Percentiles rank a stretch among this genome's conserved stretches.
These are phyloP conservation scores for Cryphonectria radicalis DNA, from an alignment of 2,329 filamentous ascomycete genomes.

Conservation along the genomic window DNA sequence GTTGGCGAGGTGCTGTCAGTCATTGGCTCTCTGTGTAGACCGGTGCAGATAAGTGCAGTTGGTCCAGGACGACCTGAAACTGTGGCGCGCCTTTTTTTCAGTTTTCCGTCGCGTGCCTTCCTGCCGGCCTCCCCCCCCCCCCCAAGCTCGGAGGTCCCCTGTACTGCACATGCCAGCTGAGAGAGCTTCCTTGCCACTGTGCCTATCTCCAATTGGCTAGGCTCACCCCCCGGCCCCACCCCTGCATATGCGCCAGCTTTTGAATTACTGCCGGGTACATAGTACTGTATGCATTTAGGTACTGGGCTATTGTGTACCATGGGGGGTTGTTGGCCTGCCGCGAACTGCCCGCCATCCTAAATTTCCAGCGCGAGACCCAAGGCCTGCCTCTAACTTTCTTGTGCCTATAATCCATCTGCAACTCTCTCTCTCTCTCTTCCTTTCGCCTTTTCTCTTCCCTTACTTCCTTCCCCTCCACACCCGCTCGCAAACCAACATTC, in stretches of 20 bases:
- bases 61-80: not conserved
- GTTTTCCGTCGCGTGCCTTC: not conserved
- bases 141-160: not conserved
- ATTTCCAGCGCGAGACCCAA: conserved; percentile 1
- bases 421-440: not conserved
- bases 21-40: not conserved
- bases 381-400: not conserved
- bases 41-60: not conserved
- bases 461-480: not conserved
- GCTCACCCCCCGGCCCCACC: not conserved
- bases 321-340: conserved; percentile 1
- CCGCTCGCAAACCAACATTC: conserved; percentile 6
- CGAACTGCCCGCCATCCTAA: conserved; percentile 4
- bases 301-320: not conserved
- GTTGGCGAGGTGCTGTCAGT: not conserved
- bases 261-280: not conserved
- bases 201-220: not conserved
- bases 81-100: not conserved
- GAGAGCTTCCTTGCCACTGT: not conserved
- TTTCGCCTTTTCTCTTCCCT: not conserved
- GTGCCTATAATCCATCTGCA: not conserved
- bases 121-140: not conserved
- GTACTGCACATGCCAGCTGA: conserved; percentile 11
- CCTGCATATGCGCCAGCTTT: not conserved
- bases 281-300: not conserved